phyloP scores from a whole-genome alignment of 2,329 filamentous ascomycete genomes.

The Plectosphaerella cucumerina region DNA sequence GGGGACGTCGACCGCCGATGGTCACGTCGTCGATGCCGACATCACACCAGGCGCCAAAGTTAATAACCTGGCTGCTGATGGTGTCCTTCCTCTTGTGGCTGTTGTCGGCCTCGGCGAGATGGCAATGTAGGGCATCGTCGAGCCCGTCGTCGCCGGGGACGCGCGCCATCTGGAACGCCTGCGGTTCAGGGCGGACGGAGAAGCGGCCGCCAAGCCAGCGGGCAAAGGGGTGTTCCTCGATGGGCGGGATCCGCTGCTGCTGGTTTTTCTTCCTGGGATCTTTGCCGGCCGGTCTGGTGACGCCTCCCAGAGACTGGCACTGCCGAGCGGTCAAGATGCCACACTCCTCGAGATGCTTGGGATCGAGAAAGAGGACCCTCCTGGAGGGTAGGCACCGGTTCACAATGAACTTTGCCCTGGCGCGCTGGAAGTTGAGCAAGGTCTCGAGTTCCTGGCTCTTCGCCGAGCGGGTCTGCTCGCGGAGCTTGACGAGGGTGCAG shows the following conservation, averaged over 20 bases:
- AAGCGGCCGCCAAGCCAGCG: neutral
- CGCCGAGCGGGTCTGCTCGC: conserved; percentile 18
- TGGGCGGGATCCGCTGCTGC: neutral
- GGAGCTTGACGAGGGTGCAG: conserved; percentile 62
- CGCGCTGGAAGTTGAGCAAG: conserved; percentile 1
- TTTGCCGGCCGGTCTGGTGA: neutral
- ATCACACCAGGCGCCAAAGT: neutral
- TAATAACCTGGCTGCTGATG: neutral
- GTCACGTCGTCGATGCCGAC: neutral
- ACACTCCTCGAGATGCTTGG: conserved; percentile 3
- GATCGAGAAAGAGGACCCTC: neutral
- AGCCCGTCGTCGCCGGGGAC: neutral
- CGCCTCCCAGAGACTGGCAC: conserved; percentile 4
- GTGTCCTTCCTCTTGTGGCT: neutral
- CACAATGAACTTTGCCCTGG: conserved; percentile 1
- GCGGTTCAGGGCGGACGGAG: neutral
- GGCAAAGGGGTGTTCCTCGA: neutral
- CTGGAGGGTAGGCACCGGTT: conserved; percentile 1
- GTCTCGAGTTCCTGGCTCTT: conserved; percentile 1
- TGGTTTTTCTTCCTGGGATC: neutral
- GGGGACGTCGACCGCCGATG: neutral
- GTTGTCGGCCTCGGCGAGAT: neutral
- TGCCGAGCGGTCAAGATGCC: conserved; percentile 4
- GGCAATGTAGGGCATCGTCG: neutral
- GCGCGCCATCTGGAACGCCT: neutral